Evolutionary conservation across 2,329 filamentous ascomycete genomes (phyloP).

Genomic region (Arthrobotrys iridis): DNA sequence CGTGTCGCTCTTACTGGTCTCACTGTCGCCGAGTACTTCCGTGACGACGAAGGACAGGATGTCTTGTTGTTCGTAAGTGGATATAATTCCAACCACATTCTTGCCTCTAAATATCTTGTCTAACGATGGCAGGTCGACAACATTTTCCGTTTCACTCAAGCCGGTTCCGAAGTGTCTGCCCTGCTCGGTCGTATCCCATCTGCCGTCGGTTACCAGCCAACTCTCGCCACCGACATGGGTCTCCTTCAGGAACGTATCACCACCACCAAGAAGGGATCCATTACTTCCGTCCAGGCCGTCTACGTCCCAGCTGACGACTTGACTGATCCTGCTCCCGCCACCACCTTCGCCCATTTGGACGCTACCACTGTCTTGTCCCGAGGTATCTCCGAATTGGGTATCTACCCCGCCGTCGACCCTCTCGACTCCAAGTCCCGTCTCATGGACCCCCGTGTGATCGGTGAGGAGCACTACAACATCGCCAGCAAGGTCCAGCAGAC

Average conservation of each 20-base stretch:
- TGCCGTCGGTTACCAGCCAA: constrained; percentile 99
- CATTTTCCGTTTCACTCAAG: constrained; percentile 99
- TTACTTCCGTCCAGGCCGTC: constrained; percentile 99
- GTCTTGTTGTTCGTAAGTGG: constrained; percentile 58
- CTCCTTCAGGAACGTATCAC: constrained; percentile 99
- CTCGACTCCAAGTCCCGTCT: constrained; percentile 99
- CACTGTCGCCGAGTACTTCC: constrained; percentile 85
- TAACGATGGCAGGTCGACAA: constrained; percentile 84
- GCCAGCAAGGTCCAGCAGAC: constrained; percentile 98
- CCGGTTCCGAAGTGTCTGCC: constrained; percentile 99
- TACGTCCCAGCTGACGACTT: constrained; percentile 99
- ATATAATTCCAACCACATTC: background rate
- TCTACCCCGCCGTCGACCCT: constrained; percentile 99
- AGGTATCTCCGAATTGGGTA: constrained; percentile 99
- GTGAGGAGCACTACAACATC: constrained; percentile 95
- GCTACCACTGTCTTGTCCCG: constrained; percentile 99
- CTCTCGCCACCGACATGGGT: constrained; percentile 98
- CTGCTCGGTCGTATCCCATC: constrained; percentile 99
- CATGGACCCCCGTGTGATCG: constrained; percentile 98
- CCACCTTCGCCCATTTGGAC: constrained; percentile 99
- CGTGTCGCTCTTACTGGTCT: constrained; percentile 97
- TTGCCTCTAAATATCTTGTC: constrained; percentile 17
- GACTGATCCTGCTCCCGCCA: constrained; percentile 99
- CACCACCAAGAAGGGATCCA: constrained; percentile 99
- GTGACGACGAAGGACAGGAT: constrained; percentile 68